Percentiles rank a stretch among this genome's conserved stretches.
These are phyloP conservation scores for Domatiomyces globalis DNA, from an alignment of 2,329 filamentous ascomycete genomes.

Conservation along the genomic window DNA sequence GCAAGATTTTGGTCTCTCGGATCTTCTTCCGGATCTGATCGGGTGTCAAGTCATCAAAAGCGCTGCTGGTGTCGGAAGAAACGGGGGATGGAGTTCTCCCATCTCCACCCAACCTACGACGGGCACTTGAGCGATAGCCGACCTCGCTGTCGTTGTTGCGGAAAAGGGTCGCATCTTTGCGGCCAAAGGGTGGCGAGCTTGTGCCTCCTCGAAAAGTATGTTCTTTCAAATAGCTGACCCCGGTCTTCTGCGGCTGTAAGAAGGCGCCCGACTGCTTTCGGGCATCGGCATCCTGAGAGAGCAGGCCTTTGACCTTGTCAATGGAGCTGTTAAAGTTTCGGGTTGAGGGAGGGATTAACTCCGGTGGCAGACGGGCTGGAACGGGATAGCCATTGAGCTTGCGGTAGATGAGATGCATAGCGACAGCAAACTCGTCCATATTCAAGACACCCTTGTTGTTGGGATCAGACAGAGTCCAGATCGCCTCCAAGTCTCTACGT, in stretches of 20 bases:
- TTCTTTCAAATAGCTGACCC: conserved; percentile 94
- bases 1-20: conserved; percentile 78
- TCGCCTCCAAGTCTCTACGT: conserved; percentile 73
- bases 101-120: conserved; percentile 61
- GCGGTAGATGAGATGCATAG: conserved; percentile 97
- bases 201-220: conserved; percentile 69
- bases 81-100: conserved; percentile 64
- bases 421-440: conserved; percentile 92
- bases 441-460: conserved; percentile 90
- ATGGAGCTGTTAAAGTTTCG: conserved; percentile 87
- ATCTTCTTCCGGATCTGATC: conserved; percentile 90
- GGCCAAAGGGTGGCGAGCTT: conserved; percentile 43
- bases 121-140: conserved; percentile 85
- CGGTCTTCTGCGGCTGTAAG: conserved; percentile 84
- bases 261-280: conserved; percentile 82
- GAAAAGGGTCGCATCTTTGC: conserved; percentile 92
- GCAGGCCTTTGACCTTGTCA: conserved; percentile 76
- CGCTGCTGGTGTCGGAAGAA: conserved; percentile 50
- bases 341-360: conserved; percentile 87
- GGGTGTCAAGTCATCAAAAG: conserved; percentile 66
- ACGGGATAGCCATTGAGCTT: conserved; percentile 93
- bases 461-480: conserved; percentile 90
- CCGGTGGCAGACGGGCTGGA: conserved; percentile 71
- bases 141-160: conserved; percentile 91
- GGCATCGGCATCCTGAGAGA: conserved; percentile 77